Evolutionary conservation across 2,329 filamentous ascomycete species (phyloP).

Genomic region (Venturia oleaginea): DNA sequence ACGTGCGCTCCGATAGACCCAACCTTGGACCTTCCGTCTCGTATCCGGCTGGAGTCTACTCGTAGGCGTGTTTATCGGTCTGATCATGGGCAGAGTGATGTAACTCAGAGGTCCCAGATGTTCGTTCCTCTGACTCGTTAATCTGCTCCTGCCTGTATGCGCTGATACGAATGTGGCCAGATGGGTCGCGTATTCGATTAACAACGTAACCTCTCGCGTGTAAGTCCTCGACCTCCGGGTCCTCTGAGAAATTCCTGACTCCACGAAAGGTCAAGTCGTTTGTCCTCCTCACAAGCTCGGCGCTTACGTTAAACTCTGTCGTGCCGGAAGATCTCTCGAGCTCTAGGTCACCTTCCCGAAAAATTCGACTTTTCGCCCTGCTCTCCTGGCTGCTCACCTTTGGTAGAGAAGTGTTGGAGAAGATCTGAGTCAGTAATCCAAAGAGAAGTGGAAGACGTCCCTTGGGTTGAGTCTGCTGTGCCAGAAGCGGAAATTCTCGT

Average conservation of each 20-base stretch:
- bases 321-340: not conserved
- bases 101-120: not conserved
- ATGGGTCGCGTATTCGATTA: not conserved
- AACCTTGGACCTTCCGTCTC: not conserved
- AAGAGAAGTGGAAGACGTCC: not conserved
- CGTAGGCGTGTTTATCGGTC: not conserved
- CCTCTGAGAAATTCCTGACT: not conserved
- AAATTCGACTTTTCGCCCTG: not conserved
- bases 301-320: constrained; percentile 3
- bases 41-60: not conserved
- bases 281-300: not conserved
- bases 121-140: not conserved
- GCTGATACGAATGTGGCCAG: not conserved
- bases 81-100: not conserved
- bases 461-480: not conserved
- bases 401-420: not conserved
- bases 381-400: not conserved
- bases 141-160: not conserved
- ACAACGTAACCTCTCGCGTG: not conserved
- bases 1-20: not conserved
- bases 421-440: not conserved
- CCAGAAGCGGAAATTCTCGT: not conserved
- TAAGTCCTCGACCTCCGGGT: not conserved
- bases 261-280: not conserved
- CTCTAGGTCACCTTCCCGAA: not conserved